Evolutionary conservation across 352 stramenopile genomes (phyloP), one percentile per base, ranked within the genome.

Genomic region (Thraustochytrium striatum): DNA sequence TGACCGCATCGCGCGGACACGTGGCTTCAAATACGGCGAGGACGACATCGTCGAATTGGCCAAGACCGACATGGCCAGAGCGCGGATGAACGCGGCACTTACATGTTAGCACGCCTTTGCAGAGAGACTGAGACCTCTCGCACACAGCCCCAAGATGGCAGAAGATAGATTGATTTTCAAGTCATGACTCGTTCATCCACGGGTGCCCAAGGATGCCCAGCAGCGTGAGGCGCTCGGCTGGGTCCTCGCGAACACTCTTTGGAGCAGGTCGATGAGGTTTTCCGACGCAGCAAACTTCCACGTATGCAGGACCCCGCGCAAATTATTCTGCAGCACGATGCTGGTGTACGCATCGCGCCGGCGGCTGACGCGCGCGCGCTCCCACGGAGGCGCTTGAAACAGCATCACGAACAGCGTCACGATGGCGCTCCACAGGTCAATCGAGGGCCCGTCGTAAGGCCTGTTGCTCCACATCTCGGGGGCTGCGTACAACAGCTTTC

Each of bases 321-420:
- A 43, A 19, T 75, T 30, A 30, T 61, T 25, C 52, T 75, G 65
- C 52, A 75, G 50, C n/a, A 75, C 65, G 52, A 75, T 75, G 30
- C 68, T 75, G 11, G 52, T 38, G 39, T 62, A 75, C 11, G 41
- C 52, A 41, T 75, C 65, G 8, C 65, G 65, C 5, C 44, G 43
- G 16, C 65, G 44, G n/a, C 30, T 32, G 28, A 38, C 65, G 1
- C 65, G 32, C 13, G 65, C 65, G n/a, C 65, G 65, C 35, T 75
- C 65, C 65, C 65, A 75, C 30, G 65, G 65, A 3, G 65, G 65
- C 33, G 41, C 65, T 38, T 75, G 65, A 32, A 75, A 75, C 21
- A 58, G 58, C n/a, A 30, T 55, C 44, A 75, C 65, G 52, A 75
- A 75, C 30, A 75, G 52, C 7, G 65, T 75, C n/a, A 75, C 65